Evolutionary conservation across 805 yeast genomes (phyloP).

Genomic region (Torulaspora gathmanii): DNA sequence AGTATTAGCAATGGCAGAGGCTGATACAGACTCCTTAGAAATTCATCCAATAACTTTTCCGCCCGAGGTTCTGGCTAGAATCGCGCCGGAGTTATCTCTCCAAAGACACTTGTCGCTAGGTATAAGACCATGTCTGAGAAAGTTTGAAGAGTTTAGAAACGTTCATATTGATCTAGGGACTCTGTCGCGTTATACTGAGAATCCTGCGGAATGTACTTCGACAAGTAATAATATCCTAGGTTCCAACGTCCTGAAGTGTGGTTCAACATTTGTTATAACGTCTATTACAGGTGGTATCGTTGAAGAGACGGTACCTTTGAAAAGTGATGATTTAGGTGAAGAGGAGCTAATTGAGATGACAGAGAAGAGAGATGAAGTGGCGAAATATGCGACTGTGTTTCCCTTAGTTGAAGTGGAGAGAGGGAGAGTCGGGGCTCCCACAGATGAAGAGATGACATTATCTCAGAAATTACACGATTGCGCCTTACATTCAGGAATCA

Average conservation of each 20-base stretch:
- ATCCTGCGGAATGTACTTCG: constrained; percentile 29
- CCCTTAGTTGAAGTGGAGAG: constrained; percentile 74
- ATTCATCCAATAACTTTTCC: constrained; percentile 57
- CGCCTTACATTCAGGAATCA: constrained; percentile 51
- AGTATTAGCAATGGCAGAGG: constrained; percentile 14
- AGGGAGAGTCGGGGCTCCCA: constrained; percentile 75
- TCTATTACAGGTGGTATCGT: constrained; percentile 64
- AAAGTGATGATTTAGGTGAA: constrained; percentile 41
- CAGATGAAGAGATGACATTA: constrained; percentile 76
- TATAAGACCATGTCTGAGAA: constrained; percentile 68
- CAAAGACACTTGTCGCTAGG: constrained; percentile 74
- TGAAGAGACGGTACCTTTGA: constrained; percentile 47
- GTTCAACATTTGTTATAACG: constrained; percentile 69
- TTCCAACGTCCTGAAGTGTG: constrained; percentile 63
- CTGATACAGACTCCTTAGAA: constrained; percentile 23
- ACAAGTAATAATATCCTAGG: constrained; percentile 46
- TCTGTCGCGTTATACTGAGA: constrained; percentile 35
- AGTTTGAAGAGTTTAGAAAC: constrained; percentile 66
- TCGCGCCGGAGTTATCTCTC: constrained; percentile 80
- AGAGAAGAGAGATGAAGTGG: constrained; percentile 24
- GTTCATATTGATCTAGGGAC: constrained; percentile 42
- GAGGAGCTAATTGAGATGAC: constrained; percentile 26
- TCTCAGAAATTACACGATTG: constrained; percentile 62
- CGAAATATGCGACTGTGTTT: constrained; percentile 45
- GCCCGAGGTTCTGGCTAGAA: constrained; percentile 74